A percentile compares a stretch with the other conserved stretches of the same genome.
Conservation (phyloP, 306 rosid genomes). For the Pyrus betulifolia region DNA sequence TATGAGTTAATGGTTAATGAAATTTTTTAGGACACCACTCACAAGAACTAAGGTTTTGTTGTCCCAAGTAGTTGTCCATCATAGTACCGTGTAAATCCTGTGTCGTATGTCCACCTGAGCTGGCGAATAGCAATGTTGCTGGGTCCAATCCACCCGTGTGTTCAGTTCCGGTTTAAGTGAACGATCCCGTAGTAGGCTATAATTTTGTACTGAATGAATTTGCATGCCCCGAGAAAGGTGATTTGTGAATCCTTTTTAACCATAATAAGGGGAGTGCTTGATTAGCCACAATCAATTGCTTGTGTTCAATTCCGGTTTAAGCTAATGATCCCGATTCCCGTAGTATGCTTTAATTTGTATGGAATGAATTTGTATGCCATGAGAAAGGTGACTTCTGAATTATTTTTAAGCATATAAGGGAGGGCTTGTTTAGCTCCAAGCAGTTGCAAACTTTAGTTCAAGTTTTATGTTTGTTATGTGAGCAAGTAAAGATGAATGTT, state of each 20-base stretch:
- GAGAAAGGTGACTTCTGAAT: background rate
- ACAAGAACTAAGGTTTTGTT: background rate
- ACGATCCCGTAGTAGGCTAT: background rate
- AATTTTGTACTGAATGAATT: background rate
- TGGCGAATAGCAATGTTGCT: background rate
- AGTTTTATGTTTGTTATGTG: background rate
- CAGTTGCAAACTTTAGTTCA: background rate
- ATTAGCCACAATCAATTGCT: background rate
- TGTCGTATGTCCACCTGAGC: background rate
- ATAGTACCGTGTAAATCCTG: background rate
- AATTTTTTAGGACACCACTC: background rate
- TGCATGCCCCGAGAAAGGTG: background rate
- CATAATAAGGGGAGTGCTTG: background rate
- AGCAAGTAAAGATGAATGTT: slow-evolving; percentile 8
- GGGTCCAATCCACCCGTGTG: background rate
- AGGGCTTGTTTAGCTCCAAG: background rate
- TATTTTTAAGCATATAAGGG: background rate
- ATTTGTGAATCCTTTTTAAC: background rate
- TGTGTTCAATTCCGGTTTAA: background rate
- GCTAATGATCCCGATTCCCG: background rate
- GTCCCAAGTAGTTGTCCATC: background rate
- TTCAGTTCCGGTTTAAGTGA: background rate
- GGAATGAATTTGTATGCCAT: background rate
- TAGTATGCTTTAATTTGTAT: background rate
- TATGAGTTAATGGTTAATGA: background rate